These are phyloP conservation scores for Mycosphaerella sp. DNA, from an alignment of 2,329 filamentous ascomycete species.

Conservation along the genomic window DNA sequence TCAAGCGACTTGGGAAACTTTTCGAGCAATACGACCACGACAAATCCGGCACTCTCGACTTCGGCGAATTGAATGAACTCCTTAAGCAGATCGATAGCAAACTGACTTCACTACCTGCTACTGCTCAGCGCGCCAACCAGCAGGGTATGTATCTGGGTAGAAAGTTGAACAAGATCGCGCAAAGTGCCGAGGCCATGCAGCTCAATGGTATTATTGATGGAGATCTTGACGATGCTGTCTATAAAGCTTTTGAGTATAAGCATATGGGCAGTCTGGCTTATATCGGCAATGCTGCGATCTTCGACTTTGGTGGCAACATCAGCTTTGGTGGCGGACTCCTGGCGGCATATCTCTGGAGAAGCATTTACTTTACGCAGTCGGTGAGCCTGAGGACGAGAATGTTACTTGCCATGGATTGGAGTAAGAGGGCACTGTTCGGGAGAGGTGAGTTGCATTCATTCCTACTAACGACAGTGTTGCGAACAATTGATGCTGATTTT, in stretches of 20 bases:
- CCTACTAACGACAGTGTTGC: too few relatives aligned
- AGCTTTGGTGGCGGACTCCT: slow-evolving; percentile 71
- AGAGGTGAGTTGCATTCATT: slow-evolving; percentile 60
- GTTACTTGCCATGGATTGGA: slow-evolving; percentile 96
- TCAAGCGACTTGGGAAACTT: slow-evolving; percentile 82
- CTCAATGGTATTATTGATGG: slow-evolving; percentile 81
- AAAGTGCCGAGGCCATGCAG: slow-evolving; percentile 65
- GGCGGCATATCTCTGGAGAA: slow-evolving; percentile 94
- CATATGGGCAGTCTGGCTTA: slow-evolving; percentile 92
- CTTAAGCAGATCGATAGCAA: slow-evolving; percentile 90
- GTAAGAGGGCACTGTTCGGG: slow-evolving; percentile 91
- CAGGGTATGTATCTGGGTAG: slow-evolving; percentile 87
- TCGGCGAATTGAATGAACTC: slow-evolving; percentile 82
- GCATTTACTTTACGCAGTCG: slow-evolving; percentile 95
- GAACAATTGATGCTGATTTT: neutral
- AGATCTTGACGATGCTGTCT: slow-evolving; percentile 84
- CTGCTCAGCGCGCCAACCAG: slow-evolving; percentile 92
- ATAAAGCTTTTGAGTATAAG: slow-evolving; percentile 89
- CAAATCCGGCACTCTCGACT: slow-evolving; percentile 86
- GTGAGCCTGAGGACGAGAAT: slow-evolving; percentile 86
- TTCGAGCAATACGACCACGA: slow-evolving; percentile 92
- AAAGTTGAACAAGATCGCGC: slow-evolving; percentile 89
- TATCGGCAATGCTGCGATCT: slow-evolving; percentile 91
- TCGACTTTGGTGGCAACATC: slow-evolving; percentile 75
- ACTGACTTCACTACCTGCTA: slow-evolving; percentile 88